Base-by-base conservation (phyloP, 495 filamentous ascomycete species). In the Xylaria longipes region DNA sequence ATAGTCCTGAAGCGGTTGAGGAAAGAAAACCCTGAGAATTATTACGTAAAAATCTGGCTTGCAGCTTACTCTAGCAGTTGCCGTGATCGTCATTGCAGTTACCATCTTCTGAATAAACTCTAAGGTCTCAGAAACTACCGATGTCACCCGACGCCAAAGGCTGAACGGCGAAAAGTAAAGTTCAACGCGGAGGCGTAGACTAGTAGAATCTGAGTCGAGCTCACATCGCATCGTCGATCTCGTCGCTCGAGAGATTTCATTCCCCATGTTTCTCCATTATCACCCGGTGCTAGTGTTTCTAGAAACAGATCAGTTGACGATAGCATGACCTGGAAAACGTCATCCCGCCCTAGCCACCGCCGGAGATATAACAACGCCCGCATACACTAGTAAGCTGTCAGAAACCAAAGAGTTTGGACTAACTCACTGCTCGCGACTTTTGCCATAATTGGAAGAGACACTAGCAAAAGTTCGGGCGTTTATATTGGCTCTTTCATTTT, bases 131-230 rank as follows among this genome's bases (percentile, higher is more conserved):
- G 22, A 31, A 31, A 17, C 11, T 56, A n/a, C 52, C 27, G 52
- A 29, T 31, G 31, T 31, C 14, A 27, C 8, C 8, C 27, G 27
- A 17, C 52, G 52, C 52, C 5, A 56, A 54, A 14, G 33, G 57
- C 17, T 11, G 31, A 22, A 37, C 33, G n/a, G 31, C 33, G 41
- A 48, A 48, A 17, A 31, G 37, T 69, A 69, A 22, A 68, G 66
- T 61, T 69, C 27, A 37, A n/a, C 3, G 20, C 35, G 33, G 20
- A 64, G 35, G 29, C 35, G 68, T 37, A 56, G n/a, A 20, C 58
- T 70, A 70, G 48, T 61, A 35, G 45, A 52, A 70, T 70, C 46
- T 56, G 58, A 70, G 57, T 70, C 68, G 46, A 70, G 62, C 45
- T 54, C 56, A 15, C 58, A 43, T 60, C 57, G 33, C n/a, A 70